A percentile compares a stretch with the other conserved stretches of the same genome.
Evolutionary conservation across 2,329 filamentous ascomycete genomes (phyloP).

Genomic region (Talaromyces atroroseus): DNA sequence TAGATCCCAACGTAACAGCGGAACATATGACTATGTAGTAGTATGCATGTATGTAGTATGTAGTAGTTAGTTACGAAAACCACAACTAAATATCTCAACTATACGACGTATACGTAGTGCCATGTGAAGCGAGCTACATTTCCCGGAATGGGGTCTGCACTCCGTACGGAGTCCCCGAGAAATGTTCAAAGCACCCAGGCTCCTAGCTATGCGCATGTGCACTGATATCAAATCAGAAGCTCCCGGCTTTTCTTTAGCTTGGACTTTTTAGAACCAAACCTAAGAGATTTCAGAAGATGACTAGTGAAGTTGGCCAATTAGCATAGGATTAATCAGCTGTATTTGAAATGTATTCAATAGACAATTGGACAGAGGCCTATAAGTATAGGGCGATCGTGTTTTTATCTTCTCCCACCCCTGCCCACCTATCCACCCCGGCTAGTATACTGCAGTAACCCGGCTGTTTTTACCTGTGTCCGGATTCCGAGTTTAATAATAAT

Average conservation of each 20-base stretch:
- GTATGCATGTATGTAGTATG: background rate
- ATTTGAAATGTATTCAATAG: background rate
- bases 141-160: background rate
- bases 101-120: background rate
- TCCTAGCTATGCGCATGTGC: background rate
- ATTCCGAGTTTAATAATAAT: background rate
- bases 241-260: background rate
- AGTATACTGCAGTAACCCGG: background rate
- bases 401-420: background rate
- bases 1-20: background rate
- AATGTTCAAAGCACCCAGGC: background rate
- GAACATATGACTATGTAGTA: background rate
- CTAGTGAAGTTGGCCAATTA: background rate
- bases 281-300: background rate
- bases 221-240: background rate
- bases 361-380: background rate
- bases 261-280: background rate
- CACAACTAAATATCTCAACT: background rate
- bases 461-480: background rate
- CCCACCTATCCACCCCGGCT: no score
- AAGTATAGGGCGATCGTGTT: background rate
- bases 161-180: background rate
- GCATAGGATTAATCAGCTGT: background rate
- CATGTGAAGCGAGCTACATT: background rate
- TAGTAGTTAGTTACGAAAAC: no score